Conservation (phyloP, 129 eudicot genomes). For the Solidago caesia region DNA sequence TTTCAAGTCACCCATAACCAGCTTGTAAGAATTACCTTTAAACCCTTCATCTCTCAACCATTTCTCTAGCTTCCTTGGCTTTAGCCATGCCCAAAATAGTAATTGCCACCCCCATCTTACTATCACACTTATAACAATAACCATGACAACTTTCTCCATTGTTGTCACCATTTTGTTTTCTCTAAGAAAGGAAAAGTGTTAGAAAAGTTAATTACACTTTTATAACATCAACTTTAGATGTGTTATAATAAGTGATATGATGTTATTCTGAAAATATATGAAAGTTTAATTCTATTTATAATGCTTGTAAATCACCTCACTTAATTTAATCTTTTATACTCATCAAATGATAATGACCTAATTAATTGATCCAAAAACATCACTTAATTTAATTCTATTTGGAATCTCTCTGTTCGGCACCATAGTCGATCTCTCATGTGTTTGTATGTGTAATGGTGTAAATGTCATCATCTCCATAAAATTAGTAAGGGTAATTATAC, state of each 20-base stretch:
- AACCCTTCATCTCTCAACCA: conserved; percentile 47
- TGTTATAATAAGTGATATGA: background rate
- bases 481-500: background rate
- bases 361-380: too few relatives aligned
- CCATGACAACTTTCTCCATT: conserved; percentile 7
- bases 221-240: conserved; percentile 10
- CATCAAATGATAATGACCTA: background rate
- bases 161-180: conserved; percentile 23
- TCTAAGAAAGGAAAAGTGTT: background rate
- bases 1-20: conserved; percentile 42
- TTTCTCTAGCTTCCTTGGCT: conserved; percentile 57
- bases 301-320: background rate
- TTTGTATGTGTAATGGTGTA: background rate
- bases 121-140: conserved; percentile 32
- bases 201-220: background rate
- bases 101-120: conserved; percentile 32
- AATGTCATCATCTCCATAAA: background rate
- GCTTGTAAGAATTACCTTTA: conserved; percentile 44
- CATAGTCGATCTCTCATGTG: background rate
- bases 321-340: background rate
- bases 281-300: too few relatives aligned
- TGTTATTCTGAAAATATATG: background rate
- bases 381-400: background rate
- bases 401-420: too few relatives aligned
- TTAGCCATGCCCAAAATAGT: conserved; percentile 54